Conservation (phyloP, 768 basidiomycete species). For the Pulveroboletus ravenelii region DNA sequence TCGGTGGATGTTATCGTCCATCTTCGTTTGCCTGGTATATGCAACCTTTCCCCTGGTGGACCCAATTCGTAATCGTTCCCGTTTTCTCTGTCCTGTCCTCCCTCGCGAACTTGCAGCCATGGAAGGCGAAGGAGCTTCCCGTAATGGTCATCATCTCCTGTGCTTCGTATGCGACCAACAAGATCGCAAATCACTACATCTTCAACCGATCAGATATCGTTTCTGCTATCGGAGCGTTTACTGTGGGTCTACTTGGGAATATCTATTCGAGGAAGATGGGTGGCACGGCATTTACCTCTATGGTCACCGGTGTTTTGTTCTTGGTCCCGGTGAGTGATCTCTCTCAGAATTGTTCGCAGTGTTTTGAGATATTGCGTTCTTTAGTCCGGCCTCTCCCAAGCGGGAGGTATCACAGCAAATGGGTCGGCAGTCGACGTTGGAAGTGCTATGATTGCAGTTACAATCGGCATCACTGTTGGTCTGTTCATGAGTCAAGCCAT, state of each 20-base stretch:
- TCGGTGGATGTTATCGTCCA: constrained; percentile 70
- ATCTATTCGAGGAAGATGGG: constrained; percentile 77
- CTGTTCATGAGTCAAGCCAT: constrained; percentile 84
- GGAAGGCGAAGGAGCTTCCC: constrained; percentile 62
- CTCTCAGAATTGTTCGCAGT: background rate
- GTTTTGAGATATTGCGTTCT: constrained; percentile 1
- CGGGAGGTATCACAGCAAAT: constrained; percentile 77
- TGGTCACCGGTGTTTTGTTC: constrained; percentile 87
- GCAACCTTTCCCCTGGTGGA: constrained; percentile 79
- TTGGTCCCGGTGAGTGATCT: constrained; percentile 68
- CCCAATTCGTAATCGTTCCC: constrained; percentile 71
- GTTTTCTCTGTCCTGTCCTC: constrained; percentile 68
- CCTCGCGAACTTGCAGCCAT: constrained; percentile 73
- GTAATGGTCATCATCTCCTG: constrained; percentile 88
- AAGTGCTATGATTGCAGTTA: constrained; percentile 84
- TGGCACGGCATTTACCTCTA: constrained; percentile 84
- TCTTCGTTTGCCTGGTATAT: constrained; percentile 66
- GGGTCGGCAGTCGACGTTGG: constrained; percentile 82
- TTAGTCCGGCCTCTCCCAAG: constrained; percentile 81
- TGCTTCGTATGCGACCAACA: constrained; percentile 72
- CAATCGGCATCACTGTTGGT: constrained; percentile 86
- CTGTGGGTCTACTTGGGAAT: constrained; percentile 74
- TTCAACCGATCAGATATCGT: constrained; percentile 82
- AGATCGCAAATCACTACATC: constrained; percentile 78
- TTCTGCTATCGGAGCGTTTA: constrained; percentile 81